phyloP scores from a whole-genome alignment of 179 eudicot genomes.

The Actinidia chinensis region DNA sequence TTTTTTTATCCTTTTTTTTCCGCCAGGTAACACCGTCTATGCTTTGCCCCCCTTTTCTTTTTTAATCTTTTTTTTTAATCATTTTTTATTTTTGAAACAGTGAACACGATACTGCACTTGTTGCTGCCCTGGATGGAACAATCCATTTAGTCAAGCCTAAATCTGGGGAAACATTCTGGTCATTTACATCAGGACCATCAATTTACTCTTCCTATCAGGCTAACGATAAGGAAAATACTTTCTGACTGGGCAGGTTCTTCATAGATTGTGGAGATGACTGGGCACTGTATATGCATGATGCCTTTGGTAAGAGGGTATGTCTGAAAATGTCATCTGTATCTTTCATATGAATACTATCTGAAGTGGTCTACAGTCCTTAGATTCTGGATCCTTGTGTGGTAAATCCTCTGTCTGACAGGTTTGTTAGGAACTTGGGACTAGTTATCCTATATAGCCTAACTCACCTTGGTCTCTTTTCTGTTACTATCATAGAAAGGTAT shows the following conservation, averaged over 20 bases:
- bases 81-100: conserved; percentile 24
- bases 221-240: conserved; percentile 41
- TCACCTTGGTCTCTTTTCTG: neutral
- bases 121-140: conserved; percentile 76
- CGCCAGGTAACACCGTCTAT: neutral
- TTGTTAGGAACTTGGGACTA: neutral
- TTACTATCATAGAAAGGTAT: too few species aligned
- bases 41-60: neutral
- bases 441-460: neutral
- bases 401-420: neutral
- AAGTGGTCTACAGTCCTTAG: neutral
- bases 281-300: conserved; percentile 55
- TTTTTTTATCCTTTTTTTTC: neutral
- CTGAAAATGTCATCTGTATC: neutral
- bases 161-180: conserved; percentile 64
- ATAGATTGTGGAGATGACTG: conserved; percentile 86
- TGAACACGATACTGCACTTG: conserved; percentile 34
- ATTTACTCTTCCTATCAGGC: conserved; percentile 69
- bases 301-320: conserved; percentile 61
- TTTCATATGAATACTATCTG: neutral
- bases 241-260: conserved; percentile 42
- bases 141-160: conserved; percentile 58
- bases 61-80: neutral
- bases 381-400: neutral
- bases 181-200: conserved; percentile 69